Evolutionary conservation across 2,329 filamentous ascomycete genomes (phyloP).

Genomic region (Fusarium hostae): DNA sequence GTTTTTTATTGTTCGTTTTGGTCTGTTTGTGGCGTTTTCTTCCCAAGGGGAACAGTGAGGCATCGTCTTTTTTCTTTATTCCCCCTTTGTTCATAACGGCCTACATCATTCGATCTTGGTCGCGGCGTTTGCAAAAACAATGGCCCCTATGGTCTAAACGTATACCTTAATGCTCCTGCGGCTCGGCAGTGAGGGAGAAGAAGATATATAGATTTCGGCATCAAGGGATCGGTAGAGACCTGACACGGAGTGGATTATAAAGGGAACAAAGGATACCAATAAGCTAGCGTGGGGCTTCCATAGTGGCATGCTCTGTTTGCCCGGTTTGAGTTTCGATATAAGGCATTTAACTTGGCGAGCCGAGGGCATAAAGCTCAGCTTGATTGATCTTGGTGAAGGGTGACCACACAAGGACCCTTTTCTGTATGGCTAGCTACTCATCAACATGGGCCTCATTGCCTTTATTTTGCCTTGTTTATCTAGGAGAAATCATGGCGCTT

Average conservation of each 20-base stretch:
- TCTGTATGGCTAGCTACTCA: not conserved
- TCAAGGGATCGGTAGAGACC: conserved; percentile 25
- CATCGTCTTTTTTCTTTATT: conserved; percentile 34
- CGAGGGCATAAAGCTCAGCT: conserved; percentile 23
- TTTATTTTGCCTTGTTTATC: not conserved
- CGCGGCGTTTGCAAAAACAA: conserved; percentile 41
- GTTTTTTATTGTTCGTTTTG: conserved; percentile 32
- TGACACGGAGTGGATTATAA: conserved; percentile 10
- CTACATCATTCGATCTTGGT: conserved; percentile 26
- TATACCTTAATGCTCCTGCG: conserved; percentile 45
- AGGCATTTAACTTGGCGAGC: conserved; percentile 1
- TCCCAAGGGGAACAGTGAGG: conserved; percentile 35
- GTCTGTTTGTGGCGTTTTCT: conserved; percentile 43
- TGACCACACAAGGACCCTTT: not conserved
- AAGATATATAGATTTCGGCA: conserved; percentile 24
- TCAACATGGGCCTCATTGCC: not conserved
- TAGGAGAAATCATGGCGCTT: not conserved
- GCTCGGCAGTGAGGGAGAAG: conserved; percentile 38
- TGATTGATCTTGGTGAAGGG: conserved; percentile 3
- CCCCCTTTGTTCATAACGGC: conserved; percentile 33
- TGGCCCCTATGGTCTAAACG: conserved; percentile 36
- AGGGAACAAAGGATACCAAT: conserved; percentile 19
- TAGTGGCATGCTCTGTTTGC: conserved; percentile 21
- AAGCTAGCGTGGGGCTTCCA: conserved; percentile 18
- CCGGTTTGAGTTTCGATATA: conserved; percentile 18